Base-by-base conservation (phyloP, 495 filamentous ascomycete genomes). In the Daldinia childiae region DNA sequence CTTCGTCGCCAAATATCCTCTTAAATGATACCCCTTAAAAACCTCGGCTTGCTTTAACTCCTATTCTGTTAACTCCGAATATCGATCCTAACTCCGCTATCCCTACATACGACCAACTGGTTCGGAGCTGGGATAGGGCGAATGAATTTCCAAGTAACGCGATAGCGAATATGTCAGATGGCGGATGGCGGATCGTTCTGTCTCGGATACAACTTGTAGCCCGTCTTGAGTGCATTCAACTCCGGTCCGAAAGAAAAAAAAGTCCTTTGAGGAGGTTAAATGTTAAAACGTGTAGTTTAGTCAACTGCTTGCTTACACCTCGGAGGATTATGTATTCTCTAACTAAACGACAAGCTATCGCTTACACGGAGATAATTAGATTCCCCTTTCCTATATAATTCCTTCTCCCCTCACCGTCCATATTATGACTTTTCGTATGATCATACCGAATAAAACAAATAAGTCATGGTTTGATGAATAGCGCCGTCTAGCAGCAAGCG, bases 301-400 rank as follows among this genome's bases (percentile, higher is more conserved):
- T 34, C 12, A 29, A 0, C 6, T 29, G 0, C 27, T 2, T 29
- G 24, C 43, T 24, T 50, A 7, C 4, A 52, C 24, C 8, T 52
- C 11, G 24, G 50, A 52, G 15, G 8, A n/a, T 29, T 29, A 5
- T 7, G 12, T 14, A 36, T 48, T 48, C 43, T 21, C 14, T 15
- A 12, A 17, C 45, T 21, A 11, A 11, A 51, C 2, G 19, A 12
- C 19, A 21, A 6, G 45, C 17, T 51, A 8, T 12, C 12, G 45
- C 19, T 30, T 26, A 54, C 26, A 54, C 50, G 50, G 50, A 54
- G 50, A 54, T 54, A 54, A 54, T 30, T 29, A 27, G 0, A 54
- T 54, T 3, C 7, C 24, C 48, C 21, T 6, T 54, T 17, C 14
- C 15, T 54, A 54, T 54, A 54, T 54, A 54, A 54, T 30, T 15